Percentiles rank a stretch among this genome's conserved stretches.
Evolutionary conservation across 768 basidiomycete genomes (phyloP).

Genomic region (Russula foetens): DNA sequence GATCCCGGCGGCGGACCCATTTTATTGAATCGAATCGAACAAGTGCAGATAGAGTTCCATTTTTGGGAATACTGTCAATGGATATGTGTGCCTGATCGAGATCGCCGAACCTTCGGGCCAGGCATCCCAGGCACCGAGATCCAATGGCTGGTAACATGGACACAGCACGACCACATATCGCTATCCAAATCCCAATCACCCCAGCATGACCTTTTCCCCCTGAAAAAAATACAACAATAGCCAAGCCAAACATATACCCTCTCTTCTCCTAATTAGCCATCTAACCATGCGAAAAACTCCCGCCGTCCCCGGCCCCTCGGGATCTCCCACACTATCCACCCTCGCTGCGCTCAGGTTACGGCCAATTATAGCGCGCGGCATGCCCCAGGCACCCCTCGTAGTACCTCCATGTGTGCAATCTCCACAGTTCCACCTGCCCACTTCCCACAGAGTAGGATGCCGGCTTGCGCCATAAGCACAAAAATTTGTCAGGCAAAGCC

Average conservation of each 20-base stretch:
- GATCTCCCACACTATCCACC: background rate
- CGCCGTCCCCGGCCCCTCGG: background rate
- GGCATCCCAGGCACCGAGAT: constrained; percentile 13
- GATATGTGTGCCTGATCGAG: constrained; percentile 10
- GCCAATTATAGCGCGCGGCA: background rate
- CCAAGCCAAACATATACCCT: background rate
- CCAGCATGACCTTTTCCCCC: too few species aligned
- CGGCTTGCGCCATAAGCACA: background rate
- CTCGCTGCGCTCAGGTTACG: background rate
- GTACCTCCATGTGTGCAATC: constrained; percentile 7
- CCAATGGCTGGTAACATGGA: background rate
- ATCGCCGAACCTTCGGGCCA: background rate
- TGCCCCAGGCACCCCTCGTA: background rate
- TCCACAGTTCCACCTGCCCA: background rate
- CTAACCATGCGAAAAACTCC: background rate
- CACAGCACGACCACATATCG: background rate
- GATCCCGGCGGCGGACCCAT: constrained; percentile 1
- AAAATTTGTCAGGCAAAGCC: background rate
- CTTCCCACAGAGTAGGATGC: background rate
- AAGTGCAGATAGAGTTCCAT: background rate
- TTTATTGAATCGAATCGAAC: too few species aligned
- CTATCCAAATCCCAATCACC: background rate
- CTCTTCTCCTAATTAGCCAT: background rate
- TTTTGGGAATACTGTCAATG: background rate
- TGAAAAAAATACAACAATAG: background rate